phyloP scores from a whole-genome alignment of 2,329 filamentous ascomycete species.

The Fusarium piperis region DNA sequence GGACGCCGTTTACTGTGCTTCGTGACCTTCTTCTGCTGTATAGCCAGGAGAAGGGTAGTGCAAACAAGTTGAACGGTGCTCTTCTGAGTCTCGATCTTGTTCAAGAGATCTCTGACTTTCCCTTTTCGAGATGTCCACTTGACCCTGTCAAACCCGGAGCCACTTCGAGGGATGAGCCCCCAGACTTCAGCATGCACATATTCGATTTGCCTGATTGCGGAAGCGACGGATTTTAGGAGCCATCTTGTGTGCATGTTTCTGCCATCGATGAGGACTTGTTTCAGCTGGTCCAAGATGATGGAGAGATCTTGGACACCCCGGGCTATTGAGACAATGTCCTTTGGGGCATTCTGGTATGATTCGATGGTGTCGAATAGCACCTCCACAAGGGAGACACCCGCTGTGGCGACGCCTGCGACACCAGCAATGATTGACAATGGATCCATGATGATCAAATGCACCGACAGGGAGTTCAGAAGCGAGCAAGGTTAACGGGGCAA shows the following conservation, averaged over 20 bases:
- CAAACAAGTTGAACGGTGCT: neutral
- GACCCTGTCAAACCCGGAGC: neutral
- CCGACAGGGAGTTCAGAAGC: neutral
- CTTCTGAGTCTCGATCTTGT: neutral
- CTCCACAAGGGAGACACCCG: neutral
- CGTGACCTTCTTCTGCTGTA: neutral
- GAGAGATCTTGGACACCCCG: neutral
- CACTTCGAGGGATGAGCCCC: neutral
- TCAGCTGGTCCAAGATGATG: neutral
- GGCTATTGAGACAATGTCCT: neutral
- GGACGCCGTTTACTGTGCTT: neutral
- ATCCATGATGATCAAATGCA: neutral
- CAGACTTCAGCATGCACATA: neutral
- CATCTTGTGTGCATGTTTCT: neutral
- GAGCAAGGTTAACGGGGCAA: neutral
- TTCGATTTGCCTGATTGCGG: neutral
- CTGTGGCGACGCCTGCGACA: neutral
- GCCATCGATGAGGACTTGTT: neutral
- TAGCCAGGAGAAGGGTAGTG: neutral
- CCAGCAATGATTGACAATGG: neutral
- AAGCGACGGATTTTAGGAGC: neutral
- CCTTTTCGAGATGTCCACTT: neutral
- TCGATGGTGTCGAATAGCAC: neutral
- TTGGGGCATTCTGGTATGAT: neutral
- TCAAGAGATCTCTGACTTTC: neutral